These are phyloP conservation scores for Ajuga chamaepitys DNA, from an alignment of 257 asterid genomes.

Conservation along the genomic window DNA sequence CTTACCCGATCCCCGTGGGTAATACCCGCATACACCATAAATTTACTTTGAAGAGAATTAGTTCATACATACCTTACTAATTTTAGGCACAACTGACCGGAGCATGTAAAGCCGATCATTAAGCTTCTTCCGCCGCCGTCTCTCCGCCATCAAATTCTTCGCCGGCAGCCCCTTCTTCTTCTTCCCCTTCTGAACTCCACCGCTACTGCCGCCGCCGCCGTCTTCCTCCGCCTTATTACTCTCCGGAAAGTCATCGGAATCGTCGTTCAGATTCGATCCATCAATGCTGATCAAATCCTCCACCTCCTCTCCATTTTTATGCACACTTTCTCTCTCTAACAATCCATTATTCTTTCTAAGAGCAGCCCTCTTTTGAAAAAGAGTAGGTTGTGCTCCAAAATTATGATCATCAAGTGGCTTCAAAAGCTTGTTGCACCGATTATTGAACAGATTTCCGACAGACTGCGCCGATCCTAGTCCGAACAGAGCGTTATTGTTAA, in stretches of 20 bases:
- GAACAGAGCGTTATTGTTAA: too few species aligned
- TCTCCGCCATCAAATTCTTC: conserved; percentile 92
- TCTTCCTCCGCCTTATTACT: conserved; percentile 20
- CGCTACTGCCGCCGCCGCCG: conserved; percentile 26
- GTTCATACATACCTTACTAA: conserved; percentile 67
- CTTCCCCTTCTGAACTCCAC: conserved; percentile 56
- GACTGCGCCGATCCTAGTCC: too few species aligned
- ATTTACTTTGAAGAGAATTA: neutral
- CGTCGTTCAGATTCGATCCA: conserved; percentile 65
- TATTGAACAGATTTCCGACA: too few species aligned
- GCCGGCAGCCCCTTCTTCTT: conserved; percentile 93
- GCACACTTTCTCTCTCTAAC: conserved; percentile 1
- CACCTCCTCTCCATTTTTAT: conserved; percentile 39
- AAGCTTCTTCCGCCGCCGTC: conserved; percentile 94
- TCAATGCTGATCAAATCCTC: conserved; percentile 65
- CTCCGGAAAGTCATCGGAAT: conserved; percentile 71
- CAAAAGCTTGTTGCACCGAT: conserved; percentile 41
- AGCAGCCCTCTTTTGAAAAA: conserved; percentile 93
- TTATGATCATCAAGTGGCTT: conserved; percentile 75
- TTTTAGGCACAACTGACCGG: conserved; percentile 92
- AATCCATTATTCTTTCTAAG: conserved; percentile 40
- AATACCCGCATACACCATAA: too few species aligned
- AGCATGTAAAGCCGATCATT: conserved; percentile 93
- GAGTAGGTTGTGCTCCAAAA: conserved; percentile 77
- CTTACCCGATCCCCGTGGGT: too few species aligned